Base-by-base conservation (phyloP, 768 basidiomycete genomes). In the Termitomyces bulborhizus region DNA sequence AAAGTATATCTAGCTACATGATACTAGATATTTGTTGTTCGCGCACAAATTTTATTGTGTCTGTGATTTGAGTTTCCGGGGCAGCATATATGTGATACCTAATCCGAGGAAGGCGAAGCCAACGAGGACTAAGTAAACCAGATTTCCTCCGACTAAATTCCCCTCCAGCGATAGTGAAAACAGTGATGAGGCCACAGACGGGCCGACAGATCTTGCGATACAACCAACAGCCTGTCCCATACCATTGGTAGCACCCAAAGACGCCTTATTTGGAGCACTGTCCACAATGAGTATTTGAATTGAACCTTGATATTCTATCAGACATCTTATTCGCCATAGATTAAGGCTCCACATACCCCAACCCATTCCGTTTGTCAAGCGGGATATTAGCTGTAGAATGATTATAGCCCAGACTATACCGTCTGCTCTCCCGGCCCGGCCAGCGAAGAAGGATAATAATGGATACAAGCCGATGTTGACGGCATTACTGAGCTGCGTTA, bases 191-290 rank as follows among this genome's bases (percentile, higher is more conserved):
- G 76, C 70, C 12, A 68, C 57, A 4, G 73, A 66, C 4, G 76
- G 76, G 4, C 69, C 74, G 13, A 75, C 61, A 3, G 74, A 71
- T 36, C 83, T 73, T 60, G 76, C 68, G 1, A 74, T 63, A 1
- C 77, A 80, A 0, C 73, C 71, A 5, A 76, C 63, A 61, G 81
- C 79, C 62, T 86, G 83, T 7, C 75, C 81, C 31, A 84, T 56
- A 8, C 82, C 81, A 57, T 82, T 83, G 3, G 76, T 74, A 6
- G 80, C 74, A 1, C 79, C 83, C 5, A 87, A 67, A 6, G 78
- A 63, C 0, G 70, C 65, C 3, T 69, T 68, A 34, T 62, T 66
- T 60, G 63, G 82, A 60, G 65, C 74, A 64, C 61, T 78, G 71
- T 61, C 78, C 68, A 65, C 82, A 52, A 69, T 76, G 64, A 62